Percentiles rank a stretch among this genome's conserved stretches.
Conservation (phyloP, 2,329 filamentous ascomycete genomes). For the Tolypocladium sp. region DNA sequence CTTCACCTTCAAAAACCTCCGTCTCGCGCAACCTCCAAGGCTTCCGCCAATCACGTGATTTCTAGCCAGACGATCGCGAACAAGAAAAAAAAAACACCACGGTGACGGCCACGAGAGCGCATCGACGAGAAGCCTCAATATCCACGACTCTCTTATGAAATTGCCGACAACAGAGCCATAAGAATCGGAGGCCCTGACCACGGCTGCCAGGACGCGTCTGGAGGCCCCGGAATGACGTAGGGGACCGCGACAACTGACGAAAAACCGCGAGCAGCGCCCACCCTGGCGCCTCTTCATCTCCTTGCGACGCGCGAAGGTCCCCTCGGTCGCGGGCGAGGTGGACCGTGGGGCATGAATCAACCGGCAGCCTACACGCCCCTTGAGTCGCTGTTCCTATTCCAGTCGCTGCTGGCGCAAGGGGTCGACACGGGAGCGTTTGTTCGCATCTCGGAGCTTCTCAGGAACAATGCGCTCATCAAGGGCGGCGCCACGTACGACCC, state of each 20-base stretch:
- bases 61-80: constrained; percentile 15
- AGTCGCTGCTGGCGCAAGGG: constrained; percentile 63
- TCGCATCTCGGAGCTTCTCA: constrained; percentile 65
- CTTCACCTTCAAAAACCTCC: constrained; percentile 5
- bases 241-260: background rate
- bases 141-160: constrained; percentile 18
- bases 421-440: constrained; percentile 56
- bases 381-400: constrained; percentile 79
- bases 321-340: constrained; percentile 48
- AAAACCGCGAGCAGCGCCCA: constrained; percentile 11
- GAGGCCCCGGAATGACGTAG: constrained; percentile 16
- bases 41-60: constrained; percentile 20
- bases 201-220: constrained; percentile 22
- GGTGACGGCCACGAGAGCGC: constrained; percentile 7
- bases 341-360: constrained; percentile 46
- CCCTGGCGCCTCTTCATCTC: constrained; percentile 47
- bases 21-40: constrained; percentile 8
- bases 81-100: constrained; percentile 14
- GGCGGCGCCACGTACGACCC: constrained; percentile 64
- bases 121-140: constrained; percentile 12
- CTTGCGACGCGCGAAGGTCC: constrained; percentile 42
- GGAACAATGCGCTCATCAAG: constrained; percentile 63
- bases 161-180: constrained; percentile 12
- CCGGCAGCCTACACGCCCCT: constrained; percentile 67
- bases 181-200: constrained; percentile 17